Conservation (phyloP, 2,329 filamentous ascomycete genomes). For the Hirsutella minnesotensis region DNA sequence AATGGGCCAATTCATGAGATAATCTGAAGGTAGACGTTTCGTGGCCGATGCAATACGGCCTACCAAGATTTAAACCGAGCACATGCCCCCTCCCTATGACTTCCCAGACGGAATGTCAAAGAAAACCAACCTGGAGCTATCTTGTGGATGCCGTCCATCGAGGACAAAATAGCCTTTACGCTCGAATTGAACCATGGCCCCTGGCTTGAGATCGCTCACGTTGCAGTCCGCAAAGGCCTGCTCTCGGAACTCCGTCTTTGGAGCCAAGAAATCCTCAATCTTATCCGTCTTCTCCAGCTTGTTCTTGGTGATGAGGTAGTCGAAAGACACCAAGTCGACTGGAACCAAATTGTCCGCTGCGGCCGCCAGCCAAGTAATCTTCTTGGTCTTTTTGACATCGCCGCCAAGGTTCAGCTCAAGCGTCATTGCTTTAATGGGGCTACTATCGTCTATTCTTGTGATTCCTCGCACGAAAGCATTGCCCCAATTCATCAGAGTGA, state of each 20-base stretch:
- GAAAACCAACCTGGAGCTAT: constrained; percentile 30
- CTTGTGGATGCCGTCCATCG: constrained; percentile 39
- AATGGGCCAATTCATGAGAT: no score
- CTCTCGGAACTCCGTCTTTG: constrained; percentile 13
- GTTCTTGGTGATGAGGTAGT: constrained; percentile 81
- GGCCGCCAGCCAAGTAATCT: constrained; percentile 74
- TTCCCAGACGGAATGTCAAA: constrained; percentile 16
- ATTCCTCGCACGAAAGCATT: no score
- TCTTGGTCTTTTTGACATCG: constrained; percentile 86
- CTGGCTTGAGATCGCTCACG: constrained; percentile 42
- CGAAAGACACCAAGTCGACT: constrained; percentile 67
- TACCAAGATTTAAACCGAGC: no score
- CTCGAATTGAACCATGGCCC: constrained; percentile 83
- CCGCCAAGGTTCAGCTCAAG: constrained; percentile 74
- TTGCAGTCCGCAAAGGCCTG: no score
- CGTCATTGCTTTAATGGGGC: constrained; percentile 41
- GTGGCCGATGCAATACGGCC: no score
- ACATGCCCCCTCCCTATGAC: no score
- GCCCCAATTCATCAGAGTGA: no score
- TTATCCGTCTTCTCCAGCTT: constrained; percentile 72
- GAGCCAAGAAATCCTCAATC: constrained; percentile 65
- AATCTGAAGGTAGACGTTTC: no score
- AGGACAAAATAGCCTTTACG: constrained; percentile 75
- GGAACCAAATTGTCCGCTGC: constrained; percentile 36
- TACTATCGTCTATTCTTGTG: no score